Base-by-base conservation (phyloP, 352 stramenopile genomes). In the Aphanomyces astaci region DNA sequence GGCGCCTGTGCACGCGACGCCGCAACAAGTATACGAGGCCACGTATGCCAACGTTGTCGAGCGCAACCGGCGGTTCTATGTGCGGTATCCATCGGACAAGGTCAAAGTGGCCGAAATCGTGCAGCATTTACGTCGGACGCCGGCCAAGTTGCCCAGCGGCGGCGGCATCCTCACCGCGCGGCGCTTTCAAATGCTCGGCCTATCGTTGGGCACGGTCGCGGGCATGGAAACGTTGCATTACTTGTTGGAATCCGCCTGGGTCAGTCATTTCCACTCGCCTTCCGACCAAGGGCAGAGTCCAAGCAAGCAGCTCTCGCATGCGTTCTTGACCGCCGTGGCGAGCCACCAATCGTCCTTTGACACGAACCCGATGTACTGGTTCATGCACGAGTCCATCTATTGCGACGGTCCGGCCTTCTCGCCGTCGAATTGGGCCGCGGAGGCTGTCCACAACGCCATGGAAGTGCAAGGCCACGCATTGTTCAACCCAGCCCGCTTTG, bases 311-410 rank as follows among this genome's bases (percentile, higher is more conserved):
- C 74, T 89, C 25, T 76, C 70, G 24, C 56, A 71, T 13, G 66
- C 70, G 9, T 92, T 92, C 75, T 43, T 88, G 3, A 80, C 81
- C 63, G 51, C 64, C 46, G 76, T 92, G 19, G 82, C 89, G 39
- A 45, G 66, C 7, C 60, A 72, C n/a, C 84, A 92, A 72, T 72
- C 53, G 9, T 49, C 73, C 0, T 92, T 90, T 75, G 84, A 90
- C 72, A 81, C 86, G 57, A 74, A 84, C 59, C 84, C 84, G 2
- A 77, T 92, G 30, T 92, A 90, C 73, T 89, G 77, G 65, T 75
- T 87, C 39, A 48, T 92, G 11, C 84, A 92, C 59, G 84, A 92
- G 76, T 78, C 73, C 49, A 90, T 90, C 48, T 92, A 92, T 72
- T 75, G 71, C 3, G 76, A 89, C 71, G 78, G 78, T 27, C 60